Conservation (phyloP, 257 asterid species). For the Gentiana dahurica region DNA sequence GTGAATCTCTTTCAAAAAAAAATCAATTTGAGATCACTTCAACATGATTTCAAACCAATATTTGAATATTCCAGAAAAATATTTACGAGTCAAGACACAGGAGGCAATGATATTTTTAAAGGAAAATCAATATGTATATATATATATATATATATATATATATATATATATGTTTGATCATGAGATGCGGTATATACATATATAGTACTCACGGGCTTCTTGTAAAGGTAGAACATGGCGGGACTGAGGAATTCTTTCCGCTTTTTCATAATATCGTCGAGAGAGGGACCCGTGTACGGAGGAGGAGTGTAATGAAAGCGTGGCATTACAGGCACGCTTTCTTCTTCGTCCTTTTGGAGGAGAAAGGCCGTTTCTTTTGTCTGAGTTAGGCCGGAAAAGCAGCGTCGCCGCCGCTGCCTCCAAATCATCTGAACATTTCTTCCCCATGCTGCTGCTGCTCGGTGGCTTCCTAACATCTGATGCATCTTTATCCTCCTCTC, state of each 20-base stretch:
- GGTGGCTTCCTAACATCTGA: constrained; percentile 23
- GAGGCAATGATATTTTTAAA: no score
- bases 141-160: no score
- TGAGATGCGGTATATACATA: no score
- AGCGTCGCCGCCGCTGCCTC: constrained; percentile 7
- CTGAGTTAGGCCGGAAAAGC: constrained; percentile 18
- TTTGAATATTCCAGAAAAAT: no score
- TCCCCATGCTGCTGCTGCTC: constrained; percentile 30
- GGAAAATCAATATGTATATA: no score
- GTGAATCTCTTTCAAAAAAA: no score
- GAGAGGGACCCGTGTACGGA: constrained; percentile 41
- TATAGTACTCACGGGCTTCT: constrained; percentile 42
- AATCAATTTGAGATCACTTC: no score
- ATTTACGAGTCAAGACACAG: no score
- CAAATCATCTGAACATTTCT: constrained; percentile 7
- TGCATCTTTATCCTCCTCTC: constrained; percentile 13
- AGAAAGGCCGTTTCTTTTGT: constrained; percentile 21
- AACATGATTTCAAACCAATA: no score
- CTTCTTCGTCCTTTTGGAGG: constrained; percentile 7
- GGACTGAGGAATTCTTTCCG: constrained; percentile 66
- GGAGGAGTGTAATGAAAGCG: constrained; percentile 48
- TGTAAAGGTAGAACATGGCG: constrained; percentile 49
- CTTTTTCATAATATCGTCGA: constrained; percentile 40
- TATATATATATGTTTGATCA: no score
- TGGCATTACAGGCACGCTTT: constrained; percentile 32